phyloP scores from a whole-genome alignment of 2,329 filamentous ascomycete species.

The Meredithiella fracta region DNA sequence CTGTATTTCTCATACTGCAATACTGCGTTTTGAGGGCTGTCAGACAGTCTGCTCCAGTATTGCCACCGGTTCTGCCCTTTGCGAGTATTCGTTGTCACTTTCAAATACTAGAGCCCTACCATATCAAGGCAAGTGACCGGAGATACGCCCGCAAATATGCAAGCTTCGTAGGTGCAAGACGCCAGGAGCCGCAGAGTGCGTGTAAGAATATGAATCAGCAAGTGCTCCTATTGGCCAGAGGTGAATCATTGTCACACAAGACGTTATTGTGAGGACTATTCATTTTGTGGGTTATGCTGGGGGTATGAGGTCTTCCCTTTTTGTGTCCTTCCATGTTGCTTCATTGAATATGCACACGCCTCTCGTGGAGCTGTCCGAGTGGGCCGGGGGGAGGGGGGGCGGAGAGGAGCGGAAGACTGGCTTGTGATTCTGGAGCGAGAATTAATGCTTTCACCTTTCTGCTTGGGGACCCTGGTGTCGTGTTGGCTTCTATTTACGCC shows the following conservation, averaged over 20 bases:
- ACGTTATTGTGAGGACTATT: not conserved
- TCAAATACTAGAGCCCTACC: not conserved
- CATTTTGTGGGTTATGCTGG: not conserved
- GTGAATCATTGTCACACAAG: not conserved
- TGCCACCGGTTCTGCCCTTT: too few relatives aligned
- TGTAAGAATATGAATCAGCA: not conserved
- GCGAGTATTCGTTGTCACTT: too few relatives aligned
- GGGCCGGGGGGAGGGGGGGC: not conserved
- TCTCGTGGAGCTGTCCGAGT: not conserved
- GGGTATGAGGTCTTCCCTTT: not conserved
- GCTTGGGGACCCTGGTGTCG: not conserved
- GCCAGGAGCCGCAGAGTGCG: conserved; percentile 7
- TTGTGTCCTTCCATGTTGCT: not conserved
- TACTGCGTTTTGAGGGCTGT: too few relatives aligned
- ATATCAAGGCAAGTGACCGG: not conserved
- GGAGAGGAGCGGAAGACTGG: not conserved
- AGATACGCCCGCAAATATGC: conserved; percentile 7
- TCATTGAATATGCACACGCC: not conserved
- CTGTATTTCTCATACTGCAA: too few relatives aligned
- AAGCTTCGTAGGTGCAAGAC: conserved; percentile 1
- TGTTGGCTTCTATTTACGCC: not conserved
- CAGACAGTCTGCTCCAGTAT: too few relatives aligned
- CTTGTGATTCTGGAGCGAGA: not conserved
- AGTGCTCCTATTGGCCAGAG: conserved; percentile 1
- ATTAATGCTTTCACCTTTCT: not conserved